Percentiles rank a stretch among this genome's conserved stretches.
phyloP scores from a whole-genome alignment of 345 rosid species.

The Eucalyptus erythrocorys region DNA sequence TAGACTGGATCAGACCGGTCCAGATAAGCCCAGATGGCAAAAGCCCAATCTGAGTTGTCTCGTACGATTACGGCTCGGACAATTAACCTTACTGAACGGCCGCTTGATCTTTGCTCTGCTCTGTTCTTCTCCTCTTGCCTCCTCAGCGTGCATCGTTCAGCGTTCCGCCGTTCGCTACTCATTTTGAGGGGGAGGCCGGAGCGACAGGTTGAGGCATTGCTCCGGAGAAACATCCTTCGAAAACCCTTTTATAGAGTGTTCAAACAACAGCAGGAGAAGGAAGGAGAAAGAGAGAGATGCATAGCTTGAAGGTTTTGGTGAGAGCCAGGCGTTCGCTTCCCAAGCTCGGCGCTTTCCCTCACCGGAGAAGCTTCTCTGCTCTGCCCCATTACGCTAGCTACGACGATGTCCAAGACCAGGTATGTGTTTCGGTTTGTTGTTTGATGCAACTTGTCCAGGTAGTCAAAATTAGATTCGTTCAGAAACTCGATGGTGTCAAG shows the following conservation, averaged over 20 bases:
- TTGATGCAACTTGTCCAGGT: background rate
- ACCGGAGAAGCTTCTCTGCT: conserved; percentile 48
- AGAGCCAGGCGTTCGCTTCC: conserved; percentile 19
- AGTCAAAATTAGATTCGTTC: background rate
- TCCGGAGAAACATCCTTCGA: background rate
- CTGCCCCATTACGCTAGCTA: conserved; percentile 34
- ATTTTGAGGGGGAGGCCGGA: background rate
- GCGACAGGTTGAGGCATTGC: background rate
- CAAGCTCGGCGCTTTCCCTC: conserved; percentile 17
- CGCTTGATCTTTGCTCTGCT: background rate
- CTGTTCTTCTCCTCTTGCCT: background rate
- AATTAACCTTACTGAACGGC: background rate
- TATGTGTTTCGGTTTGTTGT: background rate
- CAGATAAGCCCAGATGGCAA: background rate
- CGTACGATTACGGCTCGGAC: background rate
- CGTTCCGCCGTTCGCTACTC: background rate
- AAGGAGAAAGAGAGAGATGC: background rate
- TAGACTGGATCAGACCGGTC: background rate
- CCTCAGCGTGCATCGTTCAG: background rate
- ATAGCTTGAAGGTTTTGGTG: conserved; percentile 21
- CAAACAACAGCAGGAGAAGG: background rate
- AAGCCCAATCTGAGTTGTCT: background rate
- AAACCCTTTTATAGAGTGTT: background rate
- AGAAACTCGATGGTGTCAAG: background rate
- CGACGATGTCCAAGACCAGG: conserved; percentile 58